Base-by-base conservation (phyloP, 352 stramenopile genomes). In the Salisapilia sapeloensis region DNA sequence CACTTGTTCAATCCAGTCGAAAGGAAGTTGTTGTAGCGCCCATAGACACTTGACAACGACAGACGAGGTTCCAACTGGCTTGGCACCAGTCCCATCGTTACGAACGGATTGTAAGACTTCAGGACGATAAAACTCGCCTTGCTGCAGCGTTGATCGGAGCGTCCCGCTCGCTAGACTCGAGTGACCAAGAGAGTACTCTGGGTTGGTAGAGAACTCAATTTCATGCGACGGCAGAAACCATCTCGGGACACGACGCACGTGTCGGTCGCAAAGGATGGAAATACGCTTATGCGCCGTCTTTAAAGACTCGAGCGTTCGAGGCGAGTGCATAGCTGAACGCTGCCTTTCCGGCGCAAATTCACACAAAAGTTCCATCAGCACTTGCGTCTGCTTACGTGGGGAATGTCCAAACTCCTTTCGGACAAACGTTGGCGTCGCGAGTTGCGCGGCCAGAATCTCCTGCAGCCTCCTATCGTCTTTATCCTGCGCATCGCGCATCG, bases 211-310 rank as follows among this genome's bases (percentile, higher is more conserved):
- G 24, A 66, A 76, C 19, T 72, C 59, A 13, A 83, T 50, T 21
- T 72, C 53, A 7, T 36, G 49, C 1, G 51, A 39, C 1, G 66
- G 51, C 7, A 78, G 31, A 29, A 71, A 83, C 66, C 66, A 83
- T 13, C 49, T 50, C 4, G 66, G 66, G 6, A 83, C 55, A 12
- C 60, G 58, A 6, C 60, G 56, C 25, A 65, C 38, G 22, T 62
- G 62, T 24, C 77, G 28, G 17, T 48, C 57, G 24, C 40, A 70
- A 29, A 58, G 56, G 41, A 46, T 64, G 24, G 53, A 61, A 33
- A 75, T 55, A 6, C 60, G 56, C 34, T 59, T 53, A 43, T 83
- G 65, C 6, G 56, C 60, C 53, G 70, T 69, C 48, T 66, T 65
- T 31, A 83, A 48, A 16, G 58, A 71, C 48, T 80, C 66, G 6